Base-by-base conservation (phyloP, 2,329 filamentous ascomycete species). In the Thelonectria rubi region DNA sequence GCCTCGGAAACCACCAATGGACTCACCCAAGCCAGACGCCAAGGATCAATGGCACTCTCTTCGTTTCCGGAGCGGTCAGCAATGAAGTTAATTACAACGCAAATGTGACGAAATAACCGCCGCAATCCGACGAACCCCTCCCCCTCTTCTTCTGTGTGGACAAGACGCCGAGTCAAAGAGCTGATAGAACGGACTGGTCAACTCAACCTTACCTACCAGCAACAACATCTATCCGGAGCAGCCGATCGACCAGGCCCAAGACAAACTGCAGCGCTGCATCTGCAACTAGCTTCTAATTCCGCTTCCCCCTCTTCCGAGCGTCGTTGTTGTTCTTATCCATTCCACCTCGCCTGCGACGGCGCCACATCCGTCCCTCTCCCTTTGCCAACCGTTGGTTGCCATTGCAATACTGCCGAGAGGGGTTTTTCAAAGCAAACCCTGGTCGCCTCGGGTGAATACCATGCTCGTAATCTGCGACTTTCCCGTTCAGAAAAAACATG, bases 41-140 rank as follows among this genome's bases (percentile, higher is more conserved):
- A 63, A 60, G 66, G 64, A 55, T 65, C 64, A 65, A 49, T 63
- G 55, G 20, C 48, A 55, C 62, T 24, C 57, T 32, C 18, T 52
- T 56, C 32, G 47, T 37, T 55, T 42, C 30, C 48, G 37, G 17
- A 8, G 40, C 40, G 17, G 56, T 30, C 52, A 45, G 12, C 21
- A n/a, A 34, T 40, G 30, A 43, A 50, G 34, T 21, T 12, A 43
- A 56, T 49, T 39, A 48, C n/a, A 43, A n/a, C n/a, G 1, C n/a
- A 50, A 37, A 30, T 32, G 42, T 46, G 30, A 51, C 58, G 43
- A 47, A 46, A 60, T 52, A 39, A 51, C 17, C 26, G 21, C 7
- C 21, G 21, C 42, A 30, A 55, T 20, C 40, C 39, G 39, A 40
- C 34, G 12, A 49, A 24, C 21, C 49, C 58, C 15, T 37, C 47